Percentiles rank a stretch among this genome's conserved stretches.
These are phyloP conservation scores for Umbellularia californica DNA, from an alignment of 164 flowering plant species.

Conservation along the genomic window DNA sequence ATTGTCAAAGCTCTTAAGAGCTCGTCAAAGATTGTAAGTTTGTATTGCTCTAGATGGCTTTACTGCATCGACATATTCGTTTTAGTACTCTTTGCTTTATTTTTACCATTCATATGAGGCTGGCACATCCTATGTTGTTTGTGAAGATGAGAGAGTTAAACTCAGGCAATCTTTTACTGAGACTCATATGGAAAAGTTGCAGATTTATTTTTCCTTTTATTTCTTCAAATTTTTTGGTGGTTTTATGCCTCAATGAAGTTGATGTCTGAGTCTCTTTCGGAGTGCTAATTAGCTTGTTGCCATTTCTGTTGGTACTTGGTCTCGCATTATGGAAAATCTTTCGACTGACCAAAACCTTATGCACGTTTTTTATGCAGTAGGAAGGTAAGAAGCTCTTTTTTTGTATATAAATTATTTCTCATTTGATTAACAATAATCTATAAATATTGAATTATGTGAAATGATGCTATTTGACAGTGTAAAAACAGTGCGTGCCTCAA, in stretches of 20 bases:
- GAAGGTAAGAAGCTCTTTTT: conserved; percentile 50
- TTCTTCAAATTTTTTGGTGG: background rate
- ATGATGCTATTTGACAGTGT: conserved; percentile 43
- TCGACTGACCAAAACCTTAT: conserved; percentile 90
- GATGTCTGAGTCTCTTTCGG: background rate
- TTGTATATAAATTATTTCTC: background rate
- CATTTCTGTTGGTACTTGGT: conserved; percentile 34
- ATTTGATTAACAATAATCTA: background rate
- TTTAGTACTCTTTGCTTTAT: background rate
- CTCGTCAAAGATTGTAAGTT: conserved; percentile 79
- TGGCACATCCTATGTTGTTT: conserved; percentile 50
- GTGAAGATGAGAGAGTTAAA: conserved; percentile 82
- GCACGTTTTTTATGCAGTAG: conserved; percentile 80
- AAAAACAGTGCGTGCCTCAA: conserved; percentile 65
- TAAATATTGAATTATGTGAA: background rate
- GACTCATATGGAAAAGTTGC: conserved; percentile 78
- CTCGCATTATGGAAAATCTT: conserved; percentile 89
- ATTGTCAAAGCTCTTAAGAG: conserved; percentile 65
- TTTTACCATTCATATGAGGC: background rate
- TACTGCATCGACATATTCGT: background rate
- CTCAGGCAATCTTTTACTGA: conserved; percentile 66
- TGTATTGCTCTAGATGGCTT: background rate
- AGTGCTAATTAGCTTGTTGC: background rate
- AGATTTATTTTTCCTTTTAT: conserved; percentile 33
- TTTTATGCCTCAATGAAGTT: background rate